Conservation (phyloP, 805 yeast genomes). For the Metschnikowia cerradonensis region DNA sequence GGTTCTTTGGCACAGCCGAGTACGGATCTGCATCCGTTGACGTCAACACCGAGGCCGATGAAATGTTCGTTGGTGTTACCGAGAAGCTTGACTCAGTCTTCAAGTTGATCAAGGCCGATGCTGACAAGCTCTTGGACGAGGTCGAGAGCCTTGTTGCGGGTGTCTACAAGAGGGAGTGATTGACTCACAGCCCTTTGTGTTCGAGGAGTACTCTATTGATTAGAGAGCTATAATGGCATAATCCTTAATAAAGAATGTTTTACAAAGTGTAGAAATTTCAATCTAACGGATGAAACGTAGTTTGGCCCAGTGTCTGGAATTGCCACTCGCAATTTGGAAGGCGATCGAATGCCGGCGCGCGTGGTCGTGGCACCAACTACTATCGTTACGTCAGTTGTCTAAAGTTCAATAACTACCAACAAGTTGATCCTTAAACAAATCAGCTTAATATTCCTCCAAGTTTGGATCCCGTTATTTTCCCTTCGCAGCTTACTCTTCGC, state of each 20-base stretch:
- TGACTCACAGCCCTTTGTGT: background rate
- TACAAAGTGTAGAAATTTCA: background rate
- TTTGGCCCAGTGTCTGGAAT: background rate
- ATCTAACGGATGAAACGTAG: background rate
- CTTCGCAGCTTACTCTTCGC: background rate
- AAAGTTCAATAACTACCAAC: background rate
- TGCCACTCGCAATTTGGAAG: background rate
- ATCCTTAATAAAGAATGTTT: background rate
- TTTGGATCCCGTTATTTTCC: background rate
- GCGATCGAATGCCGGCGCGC: slow-evolving; percentile 2
- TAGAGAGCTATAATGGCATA: background rate
- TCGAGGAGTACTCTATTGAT: slow-evolving; percentile 1
- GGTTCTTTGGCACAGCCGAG: slow-evolving; percentile 49
- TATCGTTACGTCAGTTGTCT: background rate
- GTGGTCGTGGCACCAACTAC: background rate
- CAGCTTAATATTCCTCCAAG: background rate
- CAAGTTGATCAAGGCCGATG: slow-evolving; percentile 16
- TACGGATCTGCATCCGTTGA: slow-evolving; percentile 13
- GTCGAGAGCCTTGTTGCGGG: slow-evolving; percentile 25
- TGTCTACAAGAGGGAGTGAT: slow-evolving; percentile 21
- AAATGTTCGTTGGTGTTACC: slow-evolving; percentile 8
- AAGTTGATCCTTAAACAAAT: background rate
- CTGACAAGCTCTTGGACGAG: slow-evolving; percentile 21
- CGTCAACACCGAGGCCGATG: slow-evolving; percentile 16
- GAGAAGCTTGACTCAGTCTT: slow-evolving; percentile 22